phyloP scores from a whole-genome alignment of 208 protist species.

The Trypanosoma theileri region DNA sequence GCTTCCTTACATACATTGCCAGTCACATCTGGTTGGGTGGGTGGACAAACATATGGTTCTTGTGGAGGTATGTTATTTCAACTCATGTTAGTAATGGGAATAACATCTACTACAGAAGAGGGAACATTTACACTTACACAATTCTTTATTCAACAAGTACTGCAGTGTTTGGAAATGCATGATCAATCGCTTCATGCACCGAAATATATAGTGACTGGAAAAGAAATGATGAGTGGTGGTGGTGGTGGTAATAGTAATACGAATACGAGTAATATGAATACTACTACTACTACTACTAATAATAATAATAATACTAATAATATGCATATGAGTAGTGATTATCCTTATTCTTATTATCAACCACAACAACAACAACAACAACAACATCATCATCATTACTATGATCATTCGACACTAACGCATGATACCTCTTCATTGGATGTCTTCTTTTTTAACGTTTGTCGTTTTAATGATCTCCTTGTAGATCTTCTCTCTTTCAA shows the following conservation, averaged over 20 bases:
- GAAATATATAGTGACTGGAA: too few species aligned
- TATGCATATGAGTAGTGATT: background rate
- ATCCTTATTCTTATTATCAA: background rate
- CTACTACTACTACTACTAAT: constrained; percentile 4
- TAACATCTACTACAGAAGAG: constrained; percentile 44
- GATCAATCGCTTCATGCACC: background rate
- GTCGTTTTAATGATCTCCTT: constrained; percentile 71
- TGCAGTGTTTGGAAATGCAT: constrained; percentile 38
- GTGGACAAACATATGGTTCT: constrained; percentile 62
- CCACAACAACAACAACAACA: background rate
- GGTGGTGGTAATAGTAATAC: too few species aligned
- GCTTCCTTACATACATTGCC: constrained; percentile 58
- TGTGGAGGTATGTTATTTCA: constrained; percentile 85
- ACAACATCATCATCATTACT: background rate
- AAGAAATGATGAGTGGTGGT: too few species aligned
- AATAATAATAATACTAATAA: background rate
- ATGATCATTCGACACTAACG: background rate
- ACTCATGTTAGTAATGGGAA: constrained; percentile 59
- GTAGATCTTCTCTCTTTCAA: constrained; percentile 83
- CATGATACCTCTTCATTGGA: constrained; percentile 25
- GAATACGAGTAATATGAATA: background rate
- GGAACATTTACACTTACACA: constrained; percentile 49
- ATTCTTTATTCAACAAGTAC: constrained; percentile 69
- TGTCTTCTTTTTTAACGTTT: constrained; percentile 80
- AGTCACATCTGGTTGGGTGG: constrained; percentile 41